Evolutionary conservation across 345 rosid genomes (phyloP).

Genomic region (Acer negundo): DNA sequence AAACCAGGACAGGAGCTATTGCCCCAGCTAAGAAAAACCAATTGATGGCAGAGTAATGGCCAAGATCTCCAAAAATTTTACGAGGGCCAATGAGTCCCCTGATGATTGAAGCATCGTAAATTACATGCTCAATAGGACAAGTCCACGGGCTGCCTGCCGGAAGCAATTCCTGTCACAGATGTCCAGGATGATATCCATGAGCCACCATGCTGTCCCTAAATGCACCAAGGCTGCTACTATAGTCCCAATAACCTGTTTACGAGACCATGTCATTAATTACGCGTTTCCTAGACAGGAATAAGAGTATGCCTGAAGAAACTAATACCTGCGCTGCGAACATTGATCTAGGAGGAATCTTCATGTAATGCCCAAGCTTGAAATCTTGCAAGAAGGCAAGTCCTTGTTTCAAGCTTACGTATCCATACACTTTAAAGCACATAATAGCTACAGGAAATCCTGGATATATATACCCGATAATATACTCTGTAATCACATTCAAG

Average conservation of each 20-base stretch:
- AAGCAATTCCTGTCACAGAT: slow-evolving; percentile 58
- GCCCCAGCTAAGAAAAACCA: slow-evolving; percentile 70
- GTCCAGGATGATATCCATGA: slow-evolving; percentile 52
- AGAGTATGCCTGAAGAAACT: background rate
- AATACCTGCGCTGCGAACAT: slow-evolving; percentile 68
- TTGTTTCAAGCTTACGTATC: slow-evolving; percentile 68
- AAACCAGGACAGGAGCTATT: slow-evolving; percentile 50
- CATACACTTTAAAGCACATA: slow-evolving; percentile 64
- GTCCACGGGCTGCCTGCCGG: slow-evolving; percentile 67
- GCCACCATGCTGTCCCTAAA: slow-evolving; percentile 68
- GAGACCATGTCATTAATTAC: background rate
- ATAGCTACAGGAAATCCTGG: slow-evolving; percentile 71
- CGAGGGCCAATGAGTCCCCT: slow-evolving; percentile 78
- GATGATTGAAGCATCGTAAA: slow-evolving; percentile 65
- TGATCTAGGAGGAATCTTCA: slow-evolving; percentile 74
- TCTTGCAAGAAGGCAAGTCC: slow-evolving; percentile 59
- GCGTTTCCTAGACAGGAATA: background rate
- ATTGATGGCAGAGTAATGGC: slow-evolving; percentile 53
- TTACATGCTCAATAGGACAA: slow-evolving; percentile 60
- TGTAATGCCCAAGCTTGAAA: slow-evolving; percentile 77
- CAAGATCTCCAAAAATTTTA: slow-evolving; percentile 64
- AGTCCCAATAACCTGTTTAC: slow-evolving; percentile 55
- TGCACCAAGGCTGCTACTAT: slow-evolving; percentile 51
- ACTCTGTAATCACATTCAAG: slow-evolving; percentile 64
- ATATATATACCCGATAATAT: slow-evolving; percentile 60